Base-by-base conservation (phyloP, 2,329 filamentous ascomycete genomes). In the Cladosporium sphaerospermum region DNA sequence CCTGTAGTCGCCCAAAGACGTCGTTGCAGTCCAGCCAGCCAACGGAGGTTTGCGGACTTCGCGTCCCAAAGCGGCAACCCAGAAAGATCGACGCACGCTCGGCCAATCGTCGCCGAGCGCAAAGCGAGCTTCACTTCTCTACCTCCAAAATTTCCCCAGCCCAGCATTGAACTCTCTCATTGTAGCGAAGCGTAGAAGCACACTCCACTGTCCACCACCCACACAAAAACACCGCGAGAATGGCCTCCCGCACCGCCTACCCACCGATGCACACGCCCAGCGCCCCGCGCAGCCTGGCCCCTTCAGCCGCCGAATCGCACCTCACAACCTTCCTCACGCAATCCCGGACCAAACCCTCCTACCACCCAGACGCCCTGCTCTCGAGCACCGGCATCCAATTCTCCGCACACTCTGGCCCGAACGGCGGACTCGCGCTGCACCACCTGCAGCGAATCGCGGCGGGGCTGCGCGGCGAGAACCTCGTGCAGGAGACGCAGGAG, bases 361-460 rank as follows among this genome's bases (percentile, higher is more conserved):
- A 77, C 7, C 75, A 78, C 61, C 76, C 76, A 0, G 75, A 78
- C 55, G 71, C 73, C 37, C 64, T 72, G 45, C 69, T 77, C 40
- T 71, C 67, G 13, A 63, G 69, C 9, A 66, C 66, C 19, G 74
- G 74, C 42, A 68, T 75, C 6, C 63, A 64, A 10, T 75, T 73
- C 61, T 66, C 68, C 18, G 67, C 73, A 13, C 64, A 71, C 44
- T 68, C 69, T 45, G 75, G 75, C 1, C 67, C 73, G 0, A 62
- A 60, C 14, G 75, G 76, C 41, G 73, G 74, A 7, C 67, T 79
- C n/a, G 69, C 73, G 11, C 68, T 82, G 49, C 75, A 79, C 62
- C 77, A 80, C 59, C 63, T 82, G 43, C 69, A 73, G 36, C 72
- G 79, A 45, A 74, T 82, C 8, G 75, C 77, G 57, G 73, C 74